Evolutionary conservation across 2,329 filamentous ascomycete species (phyloP).

Genomic region (Exophiala oligosperma): DNA sequence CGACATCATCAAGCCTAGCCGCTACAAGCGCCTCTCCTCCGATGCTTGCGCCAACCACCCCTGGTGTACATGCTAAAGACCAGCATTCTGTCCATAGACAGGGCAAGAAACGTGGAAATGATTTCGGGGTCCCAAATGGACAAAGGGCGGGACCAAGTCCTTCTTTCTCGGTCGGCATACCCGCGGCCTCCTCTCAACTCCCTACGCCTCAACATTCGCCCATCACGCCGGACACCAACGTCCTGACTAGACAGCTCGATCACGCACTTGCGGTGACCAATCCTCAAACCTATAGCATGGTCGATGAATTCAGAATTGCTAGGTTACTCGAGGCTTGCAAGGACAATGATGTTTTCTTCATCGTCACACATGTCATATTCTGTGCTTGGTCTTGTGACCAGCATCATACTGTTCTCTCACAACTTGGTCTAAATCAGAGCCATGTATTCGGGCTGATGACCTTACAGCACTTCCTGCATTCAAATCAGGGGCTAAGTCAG

Average conservation of each 20-base stretch:
- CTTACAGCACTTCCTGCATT: background rate
- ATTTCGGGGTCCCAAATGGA: background rate
- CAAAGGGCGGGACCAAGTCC: background rate
- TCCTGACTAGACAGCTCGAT: conserved; percentile 2
- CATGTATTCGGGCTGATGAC: conserved; percentile 6
- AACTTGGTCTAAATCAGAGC: background rate
- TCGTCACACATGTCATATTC: conserved; percentile 41
- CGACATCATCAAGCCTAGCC: no score
- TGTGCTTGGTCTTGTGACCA: background rate
- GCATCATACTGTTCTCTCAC: background rate
- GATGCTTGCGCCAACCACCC: no score
- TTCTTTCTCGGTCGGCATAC: background rate
- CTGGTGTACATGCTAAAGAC: no score
- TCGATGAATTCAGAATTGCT: conserved; percentile 6
- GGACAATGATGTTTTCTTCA: conserved; percentile 60
- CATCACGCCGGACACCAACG: background rate
- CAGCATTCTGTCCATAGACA: no score
- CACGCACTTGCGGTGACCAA: background rate
- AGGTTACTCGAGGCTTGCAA: conserved; percentile 59
- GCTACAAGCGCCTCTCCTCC: no score
- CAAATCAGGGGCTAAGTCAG: background rate
- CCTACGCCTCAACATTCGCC: conserved; percentile 18
- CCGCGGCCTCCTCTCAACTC: background rate
- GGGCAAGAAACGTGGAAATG: no score
- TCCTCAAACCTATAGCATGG: background rate